Evolutionary conservation across 441 rosid genomes (phyloP).

Genomic region (Jatropha multifida): DNA sequence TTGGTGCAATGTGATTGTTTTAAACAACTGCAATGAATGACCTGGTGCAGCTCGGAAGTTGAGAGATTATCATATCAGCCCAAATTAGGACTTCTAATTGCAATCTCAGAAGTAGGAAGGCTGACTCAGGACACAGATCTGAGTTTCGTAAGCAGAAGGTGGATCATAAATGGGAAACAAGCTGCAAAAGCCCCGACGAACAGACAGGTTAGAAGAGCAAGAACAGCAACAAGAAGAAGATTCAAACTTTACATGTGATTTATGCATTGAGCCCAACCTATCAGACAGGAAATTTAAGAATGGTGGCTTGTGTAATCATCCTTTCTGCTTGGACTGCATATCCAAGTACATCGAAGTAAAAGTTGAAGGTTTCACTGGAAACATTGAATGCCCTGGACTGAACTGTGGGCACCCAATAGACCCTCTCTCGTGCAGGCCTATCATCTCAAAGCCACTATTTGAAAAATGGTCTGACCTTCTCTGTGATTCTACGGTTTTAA

Average conservation of each 20-base stretch:
- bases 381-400: constrained; percentile 27
- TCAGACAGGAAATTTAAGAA: constrained; percentile 26
- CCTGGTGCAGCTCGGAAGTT: not conserved
- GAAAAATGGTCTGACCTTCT: constrained; percentile 32
- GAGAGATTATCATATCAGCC: not conserved
- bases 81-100: not conserved
- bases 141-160: not conserved
- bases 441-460: constrained; percentile 22
- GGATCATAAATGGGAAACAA: constrained; percentile 22
- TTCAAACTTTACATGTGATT: constrained; percentile 28
- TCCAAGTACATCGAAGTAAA: constrained; percentile 23
- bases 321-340: constrained; percentile 36
- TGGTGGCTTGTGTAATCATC: constrained; percentile 24
- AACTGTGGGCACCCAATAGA: constrained; percentile 19
- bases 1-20: not conserved
- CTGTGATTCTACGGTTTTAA: constrained; percentile 16
- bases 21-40: not conserved
- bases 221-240: constrained; percentile 15
- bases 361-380: constrained; percentile 17
- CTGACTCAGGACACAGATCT: not conserved
- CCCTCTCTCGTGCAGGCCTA: constrained; percentile 27
- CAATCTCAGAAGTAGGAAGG: not conserved
- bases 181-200: constrained; percentile 9
- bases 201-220: not conserved
- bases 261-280: constrained; percentile 29